Conservation (phyloP, 208 protist genomes). For the Wallacemonas sp. region DNA sequence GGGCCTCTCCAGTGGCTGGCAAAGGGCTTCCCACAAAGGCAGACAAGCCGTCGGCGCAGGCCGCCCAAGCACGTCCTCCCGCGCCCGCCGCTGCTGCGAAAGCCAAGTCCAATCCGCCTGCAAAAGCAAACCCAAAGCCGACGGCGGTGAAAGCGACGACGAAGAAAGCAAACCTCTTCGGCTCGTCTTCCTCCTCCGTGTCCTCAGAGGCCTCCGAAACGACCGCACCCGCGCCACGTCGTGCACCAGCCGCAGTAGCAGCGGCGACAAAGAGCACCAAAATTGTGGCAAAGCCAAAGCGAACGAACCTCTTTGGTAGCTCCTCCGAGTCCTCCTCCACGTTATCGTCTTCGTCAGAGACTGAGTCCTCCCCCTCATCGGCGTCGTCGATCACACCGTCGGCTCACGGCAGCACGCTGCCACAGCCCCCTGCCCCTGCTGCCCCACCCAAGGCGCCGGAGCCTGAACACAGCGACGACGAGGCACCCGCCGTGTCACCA, state of each 20-base stretch:
- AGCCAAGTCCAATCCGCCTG: no score
- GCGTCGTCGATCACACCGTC: not conserved
- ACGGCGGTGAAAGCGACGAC: no score
- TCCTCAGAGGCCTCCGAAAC: not conserved
- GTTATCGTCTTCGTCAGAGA: not conserved
- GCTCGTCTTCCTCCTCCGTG: conserved; percentile 27
- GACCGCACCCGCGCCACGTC: not conserved
- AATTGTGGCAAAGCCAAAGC: not conserved
- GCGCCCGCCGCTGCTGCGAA: no score
- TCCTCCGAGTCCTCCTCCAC: not conserved
- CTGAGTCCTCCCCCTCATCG: not conserved
- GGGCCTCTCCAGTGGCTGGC: not conserved
- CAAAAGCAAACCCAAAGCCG: no score
- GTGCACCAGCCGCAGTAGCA: not conserved
- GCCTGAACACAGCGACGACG: no score
- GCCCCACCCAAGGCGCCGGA: no score
- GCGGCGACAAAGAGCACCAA: not conserved
- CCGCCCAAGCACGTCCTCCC: no score
- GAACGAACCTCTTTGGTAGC: not conserved
- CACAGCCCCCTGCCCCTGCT: not conserved
- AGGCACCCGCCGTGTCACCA: not conserved
- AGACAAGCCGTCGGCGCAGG: no score
- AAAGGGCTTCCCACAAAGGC: not conserved
- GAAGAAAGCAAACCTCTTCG: conserved; percentile 13
- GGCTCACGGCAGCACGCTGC: not conserved